Evolutionary conservation across 1,284 basidiomycete species (phyloP).

Genomic region (Irpex sp.): DNA sequence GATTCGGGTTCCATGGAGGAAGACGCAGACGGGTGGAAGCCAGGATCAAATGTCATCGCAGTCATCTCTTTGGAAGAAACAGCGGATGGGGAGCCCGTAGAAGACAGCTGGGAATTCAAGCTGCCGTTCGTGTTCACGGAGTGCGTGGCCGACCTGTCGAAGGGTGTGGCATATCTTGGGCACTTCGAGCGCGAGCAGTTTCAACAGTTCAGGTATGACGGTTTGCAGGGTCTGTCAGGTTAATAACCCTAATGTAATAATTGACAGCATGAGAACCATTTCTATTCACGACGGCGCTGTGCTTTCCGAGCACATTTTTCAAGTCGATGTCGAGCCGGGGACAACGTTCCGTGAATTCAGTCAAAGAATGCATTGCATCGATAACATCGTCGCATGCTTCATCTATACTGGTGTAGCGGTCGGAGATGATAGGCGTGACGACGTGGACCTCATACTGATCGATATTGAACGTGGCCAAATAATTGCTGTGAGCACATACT

Average conservation of each 20-base stretch:
- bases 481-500: neutral
- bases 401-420: too few relatives aligned
- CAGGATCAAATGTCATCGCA: neutral
- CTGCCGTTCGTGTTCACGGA: neutral
- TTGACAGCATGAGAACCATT: neutral
- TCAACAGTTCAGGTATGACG: neutral
- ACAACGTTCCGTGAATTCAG: neutral
- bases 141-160: neutral
- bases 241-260: neutral
- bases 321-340: neutral
- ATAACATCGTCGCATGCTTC: neutral
- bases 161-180: neutral
- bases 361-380: neutral
- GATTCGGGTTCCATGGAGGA: neutral
- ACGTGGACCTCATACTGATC: neutral
- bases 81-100: neutral
- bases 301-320: neutral
- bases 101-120: neutral
- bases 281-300: neutral
- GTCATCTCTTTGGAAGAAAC: neutral
- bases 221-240: too few relatives aligned
- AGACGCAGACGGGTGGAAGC: neutral
- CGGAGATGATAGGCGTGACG: neutral
- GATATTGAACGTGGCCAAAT: neutral
- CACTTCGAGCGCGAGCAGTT: neutral